Conservation (phyloP, 257 asterid species). For the Thymus mandschuricus region DNA sequence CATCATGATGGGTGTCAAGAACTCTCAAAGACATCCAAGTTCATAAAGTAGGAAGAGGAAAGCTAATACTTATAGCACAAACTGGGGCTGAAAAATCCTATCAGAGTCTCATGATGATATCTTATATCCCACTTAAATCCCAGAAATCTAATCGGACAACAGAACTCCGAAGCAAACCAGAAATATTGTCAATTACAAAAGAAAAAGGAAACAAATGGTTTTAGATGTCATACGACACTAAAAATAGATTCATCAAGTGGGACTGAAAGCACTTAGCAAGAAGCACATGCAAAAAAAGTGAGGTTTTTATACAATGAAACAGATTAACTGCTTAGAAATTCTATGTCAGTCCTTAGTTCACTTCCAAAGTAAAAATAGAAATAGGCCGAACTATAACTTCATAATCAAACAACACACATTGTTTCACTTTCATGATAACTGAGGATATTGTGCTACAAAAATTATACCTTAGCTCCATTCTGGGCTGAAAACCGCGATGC, state of each 20-base stretch:
- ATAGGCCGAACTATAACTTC: neutral
- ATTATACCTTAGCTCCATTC: slow-evolving; percentile 83
- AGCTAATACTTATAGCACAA: neutral
- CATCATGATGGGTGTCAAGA: neutral
- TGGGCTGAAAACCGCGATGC: slow-evolving; percentile 92
- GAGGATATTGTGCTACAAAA: neutral
- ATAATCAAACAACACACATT: neutral
- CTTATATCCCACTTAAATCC: neutral
- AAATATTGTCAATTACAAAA: neutral
- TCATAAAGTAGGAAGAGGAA: neutral
- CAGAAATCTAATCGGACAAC: no score
- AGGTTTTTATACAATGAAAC: no score
- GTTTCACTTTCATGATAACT: neutral
- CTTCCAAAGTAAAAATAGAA: neutral
- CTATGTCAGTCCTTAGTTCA: no score
- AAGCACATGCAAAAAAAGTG: no score
- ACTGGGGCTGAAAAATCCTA: neutral
- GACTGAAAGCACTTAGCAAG: no score
- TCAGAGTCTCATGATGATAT: neutral
- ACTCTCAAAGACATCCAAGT: neutral
- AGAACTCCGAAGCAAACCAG: no score
- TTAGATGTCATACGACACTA: neutral
- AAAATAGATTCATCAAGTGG: slow-evolving; percentile 4
- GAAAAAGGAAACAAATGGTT: neutral
- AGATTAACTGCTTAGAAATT: no score